phyloP scores from a whole-genome alignment of 1,284 basidiomycete genomes.

The Apiotrichum montevideense region DNA sequence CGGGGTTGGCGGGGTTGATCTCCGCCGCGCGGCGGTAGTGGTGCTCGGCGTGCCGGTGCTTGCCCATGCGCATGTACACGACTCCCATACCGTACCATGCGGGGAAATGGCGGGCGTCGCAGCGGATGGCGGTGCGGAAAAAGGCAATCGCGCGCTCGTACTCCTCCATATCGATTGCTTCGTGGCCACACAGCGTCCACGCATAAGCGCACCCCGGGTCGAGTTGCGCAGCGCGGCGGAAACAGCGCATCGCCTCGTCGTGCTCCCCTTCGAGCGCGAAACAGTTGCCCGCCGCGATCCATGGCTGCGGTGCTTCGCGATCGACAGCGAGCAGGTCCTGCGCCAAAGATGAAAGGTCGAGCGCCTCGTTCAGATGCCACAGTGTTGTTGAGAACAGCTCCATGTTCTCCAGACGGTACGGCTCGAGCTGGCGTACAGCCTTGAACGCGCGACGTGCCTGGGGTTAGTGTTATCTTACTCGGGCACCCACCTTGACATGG shows the following conservation, averaged over 20 bases:
- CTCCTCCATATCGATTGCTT: conserved; percentile 83
- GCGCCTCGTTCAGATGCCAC: conserved; percentile 79
- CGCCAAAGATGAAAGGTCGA: conserved; percentile 78
- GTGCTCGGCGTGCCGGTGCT: conserved; percentile 82
- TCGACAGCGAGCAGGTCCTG: conserved; percentile 80
- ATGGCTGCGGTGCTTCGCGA: conserved; percentile 73
- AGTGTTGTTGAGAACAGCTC: conserved; percentile 88
- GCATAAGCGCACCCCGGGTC: conserved; percentile 82
- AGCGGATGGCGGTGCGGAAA: conserved; percentile 80
- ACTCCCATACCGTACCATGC: conserved; percentile 97
- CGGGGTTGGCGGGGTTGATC: conserved; percentile 86
- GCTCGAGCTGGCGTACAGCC: conserved; percentile 68
- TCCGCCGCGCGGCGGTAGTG: conserved; percentile 83
- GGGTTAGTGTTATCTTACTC: neutral
- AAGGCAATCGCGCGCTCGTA: conserved; percentile 78
- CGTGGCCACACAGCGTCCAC: conserved; percentile 88
- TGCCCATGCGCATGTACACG: conserved; percentile 86
- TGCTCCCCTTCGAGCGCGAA: conserved; percentile 89
- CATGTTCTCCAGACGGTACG: conserved; percentile 80
- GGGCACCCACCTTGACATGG: conserved; percentile 65
- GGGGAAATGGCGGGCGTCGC: conserved; percentile 85
- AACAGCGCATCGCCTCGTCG: conserved; percentile 82
- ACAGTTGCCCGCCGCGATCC: conserved; percentile 90
- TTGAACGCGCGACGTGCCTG: conserved; percentile 80
- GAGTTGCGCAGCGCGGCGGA: conserved; percentile 75